Evolutionary conservation across 805 yeast genomes (phyloP).

Genomic region (Martiniozyma abietophila): DNA sequence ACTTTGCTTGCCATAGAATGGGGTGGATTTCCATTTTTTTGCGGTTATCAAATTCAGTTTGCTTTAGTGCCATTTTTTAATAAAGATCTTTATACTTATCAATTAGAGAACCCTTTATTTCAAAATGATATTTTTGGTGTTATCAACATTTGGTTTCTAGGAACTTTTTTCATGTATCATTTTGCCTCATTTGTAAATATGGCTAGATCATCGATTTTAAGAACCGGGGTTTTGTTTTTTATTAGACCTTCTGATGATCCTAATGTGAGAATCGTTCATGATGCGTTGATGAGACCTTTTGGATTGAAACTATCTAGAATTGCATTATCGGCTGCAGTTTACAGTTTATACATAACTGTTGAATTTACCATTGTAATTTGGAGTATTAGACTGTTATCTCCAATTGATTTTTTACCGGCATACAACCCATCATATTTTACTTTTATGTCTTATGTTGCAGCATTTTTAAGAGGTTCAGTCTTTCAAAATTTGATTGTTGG

Average conservation of each 20-base stretch:
- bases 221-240: slow-evolving; percentile 87
- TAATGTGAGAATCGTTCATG: slow-evolving; percentile 74
- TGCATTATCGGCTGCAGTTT: slow-evolving; percentile 61
- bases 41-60: slow-evolving; percentile 71
- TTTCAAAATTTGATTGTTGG: slow-evolving; percentile 3
- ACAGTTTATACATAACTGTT: slow-evolving; percentile 57
- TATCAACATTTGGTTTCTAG: slow-evolving; percentile 46
- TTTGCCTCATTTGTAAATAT: slow-evolving; percentile 83
- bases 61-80: slow-evolving; percentile 52
- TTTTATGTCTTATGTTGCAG: slow-evolving; percentile 4
- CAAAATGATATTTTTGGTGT: neutral
- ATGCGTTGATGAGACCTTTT: slow-evolving; percentile 74
- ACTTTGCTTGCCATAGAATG: slow-evolving; percentile 69
- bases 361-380: slow-evolving; percentile 68
- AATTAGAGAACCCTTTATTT: slow-evolving; percentile 8
- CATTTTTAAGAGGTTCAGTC: slow-evolving; percentile 6
- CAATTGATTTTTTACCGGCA: slow-evolving; percentile 24
- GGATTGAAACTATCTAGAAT: slow-evolving; percentile 64
- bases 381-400: slow-evolving; percentile 30
- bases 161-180: slow-evolving; percentile 79
- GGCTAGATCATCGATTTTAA: slow-evolving; percentile 59
- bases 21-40: slow-evolving; percentile 74
- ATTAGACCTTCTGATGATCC: slow-evolving; percentile 94
- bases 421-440: slow-evolving; percentile 6
- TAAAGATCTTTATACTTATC: slow-evolving; percentile 10